Evolutionary conservation across 1,139 yeast genomes (phyloP).

Genomic region (Groenewaldozyma auringiensis): DNA sequence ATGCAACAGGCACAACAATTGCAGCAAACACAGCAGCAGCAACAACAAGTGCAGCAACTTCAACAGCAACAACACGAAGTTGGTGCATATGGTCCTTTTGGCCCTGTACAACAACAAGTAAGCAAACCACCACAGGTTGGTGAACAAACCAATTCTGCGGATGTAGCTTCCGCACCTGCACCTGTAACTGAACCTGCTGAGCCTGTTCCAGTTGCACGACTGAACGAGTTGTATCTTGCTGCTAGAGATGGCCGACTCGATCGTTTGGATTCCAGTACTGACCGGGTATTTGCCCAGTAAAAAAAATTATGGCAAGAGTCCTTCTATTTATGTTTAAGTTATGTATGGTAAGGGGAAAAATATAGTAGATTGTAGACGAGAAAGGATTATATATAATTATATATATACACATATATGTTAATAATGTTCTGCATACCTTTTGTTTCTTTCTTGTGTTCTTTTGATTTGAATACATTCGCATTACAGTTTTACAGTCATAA

Average conservation of each 20-base stretch:
- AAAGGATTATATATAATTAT: not conserved
- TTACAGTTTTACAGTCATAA: too few species aligned
- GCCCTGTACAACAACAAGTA: constrained; percentile 1
- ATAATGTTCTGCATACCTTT: not conserved
- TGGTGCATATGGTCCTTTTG: constrained; percentile 4
- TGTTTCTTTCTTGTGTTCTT: too few species aligned
- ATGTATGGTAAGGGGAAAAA: too few species aligned
- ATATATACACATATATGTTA: not conserved
- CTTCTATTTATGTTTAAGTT: too few species aligned
- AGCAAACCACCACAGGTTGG: constrained; percentile 3
- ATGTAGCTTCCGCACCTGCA: constrained; percentile 6
- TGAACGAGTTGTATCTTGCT: constrained; percentile 42
- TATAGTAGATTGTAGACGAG: too few species aligned
- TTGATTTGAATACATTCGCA: too few species aligned
- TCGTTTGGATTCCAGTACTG: constrained; percentile 40
- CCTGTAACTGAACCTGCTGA: constrained; percentile 27
- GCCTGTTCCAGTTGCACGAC: constrained; percentile 36
- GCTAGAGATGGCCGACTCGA: constrained; percentile 44
- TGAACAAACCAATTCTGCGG: constrained; percentile 8
- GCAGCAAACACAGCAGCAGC: not conserved
- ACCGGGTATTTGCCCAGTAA: constrained; percentile 36
- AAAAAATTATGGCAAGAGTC: not conserved
- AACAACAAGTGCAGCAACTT: not conserved
- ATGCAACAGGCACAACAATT: not conserved
- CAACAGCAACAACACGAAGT: not conserved